These are phyloP conservation scores for Sarcomyxa edulis DNA, from an alignment of 768 basidiomycete species.

Conservation along the genomic window DNA sequence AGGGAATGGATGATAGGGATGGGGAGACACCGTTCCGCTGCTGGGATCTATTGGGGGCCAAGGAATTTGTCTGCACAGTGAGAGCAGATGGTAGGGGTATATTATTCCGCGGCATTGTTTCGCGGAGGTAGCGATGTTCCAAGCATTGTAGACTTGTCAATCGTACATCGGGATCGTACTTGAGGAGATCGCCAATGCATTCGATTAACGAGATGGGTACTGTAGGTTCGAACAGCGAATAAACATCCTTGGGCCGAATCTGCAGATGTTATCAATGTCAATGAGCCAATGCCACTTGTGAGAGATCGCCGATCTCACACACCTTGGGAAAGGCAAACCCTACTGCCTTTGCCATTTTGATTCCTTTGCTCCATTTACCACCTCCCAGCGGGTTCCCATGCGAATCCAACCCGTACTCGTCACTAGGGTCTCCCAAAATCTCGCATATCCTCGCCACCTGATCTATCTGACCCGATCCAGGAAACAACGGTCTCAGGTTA, in stretches of 20 bases:
- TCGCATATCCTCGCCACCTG: conserved; percentile 90
- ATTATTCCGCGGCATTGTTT: conserved; percentile 65
- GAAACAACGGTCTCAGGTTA: conserved; percentile 93
- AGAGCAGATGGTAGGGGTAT: conserved; percentile 57
- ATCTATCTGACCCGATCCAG: conserved; percentile 88
- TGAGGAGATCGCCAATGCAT: conserved; percentile 87
- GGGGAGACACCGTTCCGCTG: conserved; percentile 30
- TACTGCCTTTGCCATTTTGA: conserved; percentile 80
- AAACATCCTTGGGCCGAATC: conserved; percentile 63
- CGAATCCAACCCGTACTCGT: conserved; percentile 75
- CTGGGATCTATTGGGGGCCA: conserved; percentile 23
- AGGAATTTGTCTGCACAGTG: conserved; percentile 36
- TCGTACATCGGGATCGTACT: conserved; percentile 85
- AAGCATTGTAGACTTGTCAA: conserved; percentile 85
- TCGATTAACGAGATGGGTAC: conserved; percentile 82
- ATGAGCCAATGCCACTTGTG: conserved; percentile 6
- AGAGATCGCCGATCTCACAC: conserved; percentile 15
- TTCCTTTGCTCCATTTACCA: conserved; percentile 80
- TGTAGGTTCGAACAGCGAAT: conserved; percentile 69
- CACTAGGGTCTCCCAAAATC: conserved; percentile 86
- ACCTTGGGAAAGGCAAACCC: conserved; percentile 93
- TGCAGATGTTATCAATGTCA: conserved; percentile 21
- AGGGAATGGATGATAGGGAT: conserved; percentile 26
- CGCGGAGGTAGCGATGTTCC: conserved; percentile 83
- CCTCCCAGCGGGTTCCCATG: conserved; percentile 73